Percentiles rank a stretch among this genome's conserved stretches.
Evolutionary conservation across 106 monocot species (phyloP).

Genomic region (Allium cepa): DNA sequence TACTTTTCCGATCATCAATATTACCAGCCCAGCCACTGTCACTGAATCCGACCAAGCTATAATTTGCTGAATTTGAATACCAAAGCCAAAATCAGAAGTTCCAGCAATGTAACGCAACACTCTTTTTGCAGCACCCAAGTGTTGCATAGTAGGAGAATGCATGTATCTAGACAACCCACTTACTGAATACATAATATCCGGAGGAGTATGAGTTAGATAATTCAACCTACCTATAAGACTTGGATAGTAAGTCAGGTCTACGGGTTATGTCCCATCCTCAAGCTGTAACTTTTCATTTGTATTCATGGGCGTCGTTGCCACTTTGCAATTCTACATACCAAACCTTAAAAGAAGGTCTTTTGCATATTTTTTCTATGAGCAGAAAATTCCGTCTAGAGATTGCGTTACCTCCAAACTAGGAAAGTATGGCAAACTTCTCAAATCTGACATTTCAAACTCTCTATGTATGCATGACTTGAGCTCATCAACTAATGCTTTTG

Average conservation of each 20-base stretch:
- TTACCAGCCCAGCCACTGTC: constrained; percentile 10
- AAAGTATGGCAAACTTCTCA: constrained; percentile 4
- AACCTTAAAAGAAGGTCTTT: background rate
- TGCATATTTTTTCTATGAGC: constrained; percentile 4
- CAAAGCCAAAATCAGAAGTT: background rate
- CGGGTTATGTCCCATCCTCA: background rate
- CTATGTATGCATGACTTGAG: background rate
- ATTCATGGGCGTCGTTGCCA: background rate
- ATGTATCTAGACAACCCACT: constrained; percentile 1
- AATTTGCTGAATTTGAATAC: background rate
- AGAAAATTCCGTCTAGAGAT: background rate
- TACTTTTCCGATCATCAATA: constrained; percentile 2
- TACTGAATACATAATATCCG: background rate
- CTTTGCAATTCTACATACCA: background rate
- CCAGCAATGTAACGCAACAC: background rate
- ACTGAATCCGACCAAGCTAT: background rate
- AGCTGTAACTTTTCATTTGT: background rate
- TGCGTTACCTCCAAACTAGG: background rate
- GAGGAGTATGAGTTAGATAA: constrained; percentile 3
- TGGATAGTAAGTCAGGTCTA: background rate
- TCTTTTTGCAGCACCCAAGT: constrained; percentile 1
- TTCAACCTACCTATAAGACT: background rate
- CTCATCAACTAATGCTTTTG: background rate
- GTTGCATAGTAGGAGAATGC: background rate
- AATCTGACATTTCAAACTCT: constrained; percentile 6